Percentiles rank a stretch among this genome's conserved stretches.
These are phyloP conservation scores for Dillenia turbinata DNA, from an alignment of 164 flowering plant species.

Conservation along the genomic window DNA sequence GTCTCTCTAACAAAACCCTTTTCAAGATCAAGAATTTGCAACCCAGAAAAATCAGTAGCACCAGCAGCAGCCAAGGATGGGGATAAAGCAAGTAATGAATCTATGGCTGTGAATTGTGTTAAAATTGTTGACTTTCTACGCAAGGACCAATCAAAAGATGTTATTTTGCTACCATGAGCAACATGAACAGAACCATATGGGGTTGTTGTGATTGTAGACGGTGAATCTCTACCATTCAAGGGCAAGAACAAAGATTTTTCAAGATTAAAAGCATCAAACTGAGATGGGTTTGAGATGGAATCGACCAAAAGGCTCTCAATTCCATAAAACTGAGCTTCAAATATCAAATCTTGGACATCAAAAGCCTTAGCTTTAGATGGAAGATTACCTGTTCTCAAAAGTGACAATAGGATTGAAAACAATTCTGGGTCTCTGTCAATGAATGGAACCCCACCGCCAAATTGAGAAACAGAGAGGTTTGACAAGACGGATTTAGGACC, in stretches of 20 bases:
- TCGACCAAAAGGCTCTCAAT: constrained; percentile 44
- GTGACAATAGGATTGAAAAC: constrained; percentile 75
- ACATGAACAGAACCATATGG: constrained; percentile 67
- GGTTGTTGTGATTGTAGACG: constrained; percentile 71
- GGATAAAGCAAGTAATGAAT: constrained; percentile 64
- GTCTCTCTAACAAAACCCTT: constrained; percentile 49
- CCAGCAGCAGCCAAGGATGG: constrained; percentile 73
- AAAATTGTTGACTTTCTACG: constrained; percentile 59
- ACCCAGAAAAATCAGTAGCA: constrained; percentile 83
- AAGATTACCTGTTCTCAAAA: constrained; percentile 72
- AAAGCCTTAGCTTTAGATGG: constrained; percentile 69
- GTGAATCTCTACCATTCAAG: constrained; percentile 68
- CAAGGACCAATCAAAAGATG: constrained; percentile 86
- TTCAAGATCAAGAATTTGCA: constrained; percentile 71
- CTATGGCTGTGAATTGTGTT: constrained; percentile 70
- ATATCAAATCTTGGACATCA: constrained; percentile 67
- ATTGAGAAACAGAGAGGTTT: constrained; percentile 1
- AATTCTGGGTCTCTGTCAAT: constrained; percentile 90
- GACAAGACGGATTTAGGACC: constrained; percentile 64
- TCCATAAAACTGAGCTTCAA: constrained; percentile 69
- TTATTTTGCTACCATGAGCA: constrained; percentile 88
- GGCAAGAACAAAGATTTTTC: constrained; percentile 54
- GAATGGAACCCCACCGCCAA: constrained; percentile 32
- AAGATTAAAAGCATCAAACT: constrained; percentile 76
- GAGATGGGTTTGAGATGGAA: constrained; percentile 65